These are phyloP conservation scores for Paraleonurus japonicus DNA, from an alignment of 257 asterid genomes.

Conservation along the genomic window DNA sequence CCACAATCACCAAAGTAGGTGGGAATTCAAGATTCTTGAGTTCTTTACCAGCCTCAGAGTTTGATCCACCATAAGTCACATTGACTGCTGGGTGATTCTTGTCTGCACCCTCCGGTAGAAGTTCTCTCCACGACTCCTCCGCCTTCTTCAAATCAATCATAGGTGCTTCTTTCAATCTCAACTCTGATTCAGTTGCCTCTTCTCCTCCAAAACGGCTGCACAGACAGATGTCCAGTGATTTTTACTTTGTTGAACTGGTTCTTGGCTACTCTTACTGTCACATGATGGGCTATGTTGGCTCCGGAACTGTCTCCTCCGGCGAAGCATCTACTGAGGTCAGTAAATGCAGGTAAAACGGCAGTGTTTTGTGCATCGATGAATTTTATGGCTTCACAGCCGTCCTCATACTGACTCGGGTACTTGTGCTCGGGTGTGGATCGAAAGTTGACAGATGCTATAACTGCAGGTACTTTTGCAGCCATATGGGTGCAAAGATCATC, in stretches of 20 bases:
- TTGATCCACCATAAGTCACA: slow-evolving; percentile 27
- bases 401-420: slow-evolving; percentile 36
- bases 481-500: slow-evolving; percentile 25
- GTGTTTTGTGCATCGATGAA: slow-evolving; percentile 16
- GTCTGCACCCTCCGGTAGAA: slow-evolving; percentile 27
- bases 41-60: neutral
- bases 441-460: slow-evolving; percentile 35
- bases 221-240: slow-evolving; percentile 23
- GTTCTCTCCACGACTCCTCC: neutral
- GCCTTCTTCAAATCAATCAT: no score
- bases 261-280: no score
- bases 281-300: no score
- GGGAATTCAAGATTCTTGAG: slow-evolving; percentile 29
- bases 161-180: neutral
- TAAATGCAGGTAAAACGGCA: slow-evolving; percentile 14
- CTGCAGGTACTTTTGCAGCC: slow-evolving; percentile 24
- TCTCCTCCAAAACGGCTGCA: slow-evolving; percentile 54
- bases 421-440: slow-evolving; percentile 37
- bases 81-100: slow-evolving; percentile 42
- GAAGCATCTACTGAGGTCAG: slow-evolving; percentile 25
- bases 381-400: slow-evolving; percentile 21
- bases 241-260: slow-evolving; percentile 21
- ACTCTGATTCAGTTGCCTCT: slow-evolving; percentile 43
- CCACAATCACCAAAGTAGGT: slow-evolving; percentile 29
- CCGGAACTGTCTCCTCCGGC: slow-evolving; percentile 32